These are phyloP conservation scores for Vigna angularis DNA, from an alignment of 306 rosid genomes.

Conservation along the genomic window DNA sequence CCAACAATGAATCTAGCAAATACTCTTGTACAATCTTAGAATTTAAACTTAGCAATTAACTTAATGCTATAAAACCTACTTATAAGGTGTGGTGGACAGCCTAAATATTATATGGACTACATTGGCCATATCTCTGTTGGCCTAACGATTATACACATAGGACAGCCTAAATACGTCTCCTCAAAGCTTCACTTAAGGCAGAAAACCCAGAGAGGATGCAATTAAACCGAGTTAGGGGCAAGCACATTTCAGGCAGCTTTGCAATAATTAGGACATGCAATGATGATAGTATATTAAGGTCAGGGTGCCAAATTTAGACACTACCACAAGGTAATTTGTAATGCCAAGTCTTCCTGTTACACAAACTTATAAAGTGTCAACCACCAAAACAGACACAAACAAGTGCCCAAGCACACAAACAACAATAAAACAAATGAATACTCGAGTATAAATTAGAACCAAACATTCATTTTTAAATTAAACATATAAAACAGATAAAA, in stretches of 20 bases:
- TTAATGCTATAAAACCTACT: background rate
- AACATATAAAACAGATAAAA: constrained; percentile 36
- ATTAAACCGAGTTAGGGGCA: background rate
- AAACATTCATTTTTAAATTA: constrained; percentile 34
- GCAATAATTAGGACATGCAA: background rate
- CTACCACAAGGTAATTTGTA: constrained; percentile 23
- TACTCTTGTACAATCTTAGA: background rate
- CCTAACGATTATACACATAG: too few species aligned
- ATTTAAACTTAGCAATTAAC: background rate
- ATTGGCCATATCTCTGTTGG: background rate
- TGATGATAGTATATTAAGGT: background rate
- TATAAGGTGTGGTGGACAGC: background rate
- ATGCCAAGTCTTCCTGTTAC: constrained; percentile 11
- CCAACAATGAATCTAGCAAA: background rate
- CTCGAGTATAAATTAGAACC: constrained; percentile 26
- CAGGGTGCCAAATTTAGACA: background rate
- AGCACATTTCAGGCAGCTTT: background rate
- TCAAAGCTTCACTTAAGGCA: background rate
- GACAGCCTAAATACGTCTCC: background rate
- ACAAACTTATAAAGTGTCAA: constrained; percentile 1
- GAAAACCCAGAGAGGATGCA: background rate
- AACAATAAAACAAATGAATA: constrained; percentile 32
- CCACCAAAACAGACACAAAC: constrained; percentile 9
- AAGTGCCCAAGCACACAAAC: background rate
- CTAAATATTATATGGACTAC: background rate